Base-by-base conservation (phyloP, 75 land plant genomes). In the Ceratopteris richardii region DNA sequence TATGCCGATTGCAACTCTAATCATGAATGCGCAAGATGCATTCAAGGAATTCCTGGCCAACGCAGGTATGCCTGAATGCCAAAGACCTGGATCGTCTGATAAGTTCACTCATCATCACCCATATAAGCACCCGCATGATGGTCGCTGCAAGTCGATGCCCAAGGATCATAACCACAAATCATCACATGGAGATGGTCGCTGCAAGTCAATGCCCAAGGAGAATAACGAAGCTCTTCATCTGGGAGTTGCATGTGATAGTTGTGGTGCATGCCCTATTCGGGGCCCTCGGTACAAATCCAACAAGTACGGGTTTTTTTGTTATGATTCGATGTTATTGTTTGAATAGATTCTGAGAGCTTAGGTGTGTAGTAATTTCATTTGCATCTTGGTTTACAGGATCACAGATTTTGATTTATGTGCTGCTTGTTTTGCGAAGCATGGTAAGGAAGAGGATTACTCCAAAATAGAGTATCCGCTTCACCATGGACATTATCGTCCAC, bases 341-440 rank as follows among this genome's bases (percentile, higher is more conserved):
- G 3, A 14, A 2, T 46, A 21, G 50, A 46, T 3, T 46, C 22
- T 46, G 50, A 14, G 17, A 2, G 1, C 21, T n/a, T n/a, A n/a
- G 2, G 24, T 52, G 18, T 21, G 3, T 23, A 2, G 54, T 26
- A 3, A 12, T 24, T 52, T n/a, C 17, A n/a, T 46, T n/a, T 4
- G 5, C 14, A 52, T n/a, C n/a, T n/a, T n/a, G n/a, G n/a, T n/a
- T 47, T 70, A 54, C 82, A 95, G 97, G 66, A 78, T 74, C 58
- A 82, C 81, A 24, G 71, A 90, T 62, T 95, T 82, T 75, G 99
- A 95, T 64, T 68, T 95, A 10, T 95, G 97, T 72, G 64, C 60
- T 39, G 62, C 63, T 2, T 95, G 99, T 70, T 95, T 81, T 50
- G 2, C 55, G 16, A 61, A 75, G 23, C 54, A 62, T 61, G 97